Conservation (phyloP, 2,329 filamentous ascomycete species). For the Diaporthe capsici region DNA sequence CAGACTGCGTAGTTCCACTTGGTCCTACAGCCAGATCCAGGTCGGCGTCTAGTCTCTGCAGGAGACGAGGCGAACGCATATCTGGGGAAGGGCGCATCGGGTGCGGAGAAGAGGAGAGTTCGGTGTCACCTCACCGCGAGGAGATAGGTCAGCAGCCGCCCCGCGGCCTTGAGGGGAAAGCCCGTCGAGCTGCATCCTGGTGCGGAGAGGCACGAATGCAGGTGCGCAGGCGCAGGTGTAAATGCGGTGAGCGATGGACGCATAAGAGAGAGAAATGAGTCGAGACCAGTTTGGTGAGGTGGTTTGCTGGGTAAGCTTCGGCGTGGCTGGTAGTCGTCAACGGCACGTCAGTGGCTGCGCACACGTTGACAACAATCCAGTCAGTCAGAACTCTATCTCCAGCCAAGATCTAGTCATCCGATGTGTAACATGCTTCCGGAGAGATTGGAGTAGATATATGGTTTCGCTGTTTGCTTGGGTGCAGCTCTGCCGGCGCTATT, state of each 20-base stretch:
- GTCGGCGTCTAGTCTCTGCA: conserved; percentile 6
- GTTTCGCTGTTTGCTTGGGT: background rate
- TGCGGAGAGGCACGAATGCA: background rate
- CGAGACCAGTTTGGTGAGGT: background rate
- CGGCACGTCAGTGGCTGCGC: conserved; percentile 13
- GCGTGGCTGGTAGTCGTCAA: background rate
- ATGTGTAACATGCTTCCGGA: conserved; percentile 10
- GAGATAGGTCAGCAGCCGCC: background rate
- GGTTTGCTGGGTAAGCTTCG: conserved; percentile 4
- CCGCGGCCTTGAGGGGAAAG: conserved; percentile 1
- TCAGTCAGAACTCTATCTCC: conserved; percentile 30
- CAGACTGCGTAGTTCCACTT: background rate
- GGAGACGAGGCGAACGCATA: background rate
- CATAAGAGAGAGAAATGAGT: conserved; percentile 8
- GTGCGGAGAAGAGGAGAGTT: conserved; percentile 31
- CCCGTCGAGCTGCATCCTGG: background rate
- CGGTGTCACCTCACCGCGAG: conserved; percentile 3
- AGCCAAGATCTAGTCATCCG: conserved; percentile 26
- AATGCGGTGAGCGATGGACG: conserved; percentile 19
- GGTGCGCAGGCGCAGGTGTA: background rate
- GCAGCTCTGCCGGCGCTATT: conserved; percentile 13
- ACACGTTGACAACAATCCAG: conserved; percentile 14
- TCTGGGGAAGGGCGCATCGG: conserved; percentile 29
- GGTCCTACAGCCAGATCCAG: conserved; percentile 13
- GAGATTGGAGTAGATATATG: background rate